A percentile compares a stretch with the other conserved stretches of the same genome.
Conservation (phyloP, 345 rosid species). For the Pugionium cornutum region DNA sequence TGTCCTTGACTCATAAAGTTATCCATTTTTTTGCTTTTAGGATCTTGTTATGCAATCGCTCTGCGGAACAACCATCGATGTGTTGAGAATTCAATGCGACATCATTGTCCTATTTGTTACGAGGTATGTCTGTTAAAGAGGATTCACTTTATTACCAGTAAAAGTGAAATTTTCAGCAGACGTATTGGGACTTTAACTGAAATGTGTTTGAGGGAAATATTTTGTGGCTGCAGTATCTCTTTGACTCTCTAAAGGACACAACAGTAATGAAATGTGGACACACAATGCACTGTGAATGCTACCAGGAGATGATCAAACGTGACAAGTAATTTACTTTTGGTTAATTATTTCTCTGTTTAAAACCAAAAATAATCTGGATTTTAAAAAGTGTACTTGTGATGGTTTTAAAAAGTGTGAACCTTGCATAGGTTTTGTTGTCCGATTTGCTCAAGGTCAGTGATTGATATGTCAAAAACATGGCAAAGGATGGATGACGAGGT, state of each 20-base stretch:
- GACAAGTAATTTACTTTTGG: conserved; percentile 60
- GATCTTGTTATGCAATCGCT: conserved; percentile 70
- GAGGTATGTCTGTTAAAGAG: conserved; percentile 55
- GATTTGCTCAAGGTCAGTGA: conserved; percentile 83
- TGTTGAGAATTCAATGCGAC: conserved; percentile 94
- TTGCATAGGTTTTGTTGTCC: conserved; percentile 78
- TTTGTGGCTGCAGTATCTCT: conserved; percentile 63
- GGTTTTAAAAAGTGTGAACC: neutral
- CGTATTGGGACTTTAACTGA: neutral
- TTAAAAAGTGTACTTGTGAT: neutral
- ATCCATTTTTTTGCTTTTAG: conserved; percentile 37
- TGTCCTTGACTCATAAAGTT: neutral
- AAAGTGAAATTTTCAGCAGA: neutral
- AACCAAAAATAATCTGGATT: neutral
- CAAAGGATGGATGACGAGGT: conserved; percentile 92
- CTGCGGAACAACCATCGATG: conserved; percentile 79
- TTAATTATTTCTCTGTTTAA: conserved; percentile 3
- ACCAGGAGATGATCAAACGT: conserved; percentile 73
- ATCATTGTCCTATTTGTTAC: conserved; percentile 95
- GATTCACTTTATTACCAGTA: neutral
- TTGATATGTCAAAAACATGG: conserved; percentile 94
- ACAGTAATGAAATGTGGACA: conserved; percentile 97
- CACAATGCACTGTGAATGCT: conserved; percentile 92
- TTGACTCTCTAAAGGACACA: conserved; percentile 89
- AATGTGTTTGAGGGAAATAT: neutral